Base-by-base conservation (phyloP, 495 filamentous ascomycete species). In the Venustampulla echinocandica region DNA sequence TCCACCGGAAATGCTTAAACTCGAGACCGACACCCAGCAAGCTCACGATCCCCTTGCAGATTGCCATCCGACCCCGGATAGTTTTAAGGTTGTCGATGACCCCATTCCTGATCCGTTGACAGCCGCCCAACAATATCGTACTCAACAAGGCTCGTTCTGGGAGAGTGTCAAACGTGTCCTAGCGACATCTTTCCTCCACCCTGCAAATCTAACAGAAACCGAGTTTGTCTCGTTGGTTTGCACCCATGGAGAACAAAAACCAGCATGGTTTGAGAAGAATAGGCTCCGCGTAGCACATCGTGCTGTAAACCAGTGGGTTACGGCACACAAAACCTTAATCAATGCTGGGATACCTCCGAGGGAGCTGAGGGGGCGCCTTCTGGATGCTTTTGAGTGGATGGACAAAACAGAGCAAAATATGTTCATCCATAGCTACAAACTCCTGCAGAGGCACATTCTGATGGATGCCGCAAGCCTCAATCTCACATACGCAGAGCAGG, bases 211-310 rank as follows among this genome's bases (percentile, higher is more conserved):
- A 27, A 43, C 28, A 1, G 39, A 44, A 28, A 17, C 9, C 2
- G 50, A 53, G 24, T 53, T 53, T 34, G 23, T 43, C 1, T 18
- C 37, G 5, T 25, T 53, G 2, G 38, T 49, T 14, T 48, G 23
- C 39, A 39, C 18, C 35, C 11, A 49, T 2, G 22, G 11, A 5
- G 14, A 22, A 14, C 15, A 38, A 10, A 24, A 24, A 11, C 5
- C 17, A 17, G 18, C 5, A 7, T 53, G 44, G 44, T 38, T 53
- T 11, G n/a, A 42, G 1, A 15, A 27, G n/a, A 32, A 47, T 22
- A 13, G 38, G n/a, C 6, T 9, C 4, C 17, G 1, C 1, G n/a
- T 51, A n/a, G 24, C 19, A 7, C 24, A 34, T 19, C 48, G 48
- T n/a, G 18, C 48, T 41, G 22, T 47, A 11, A 17, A 17, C 2